Base-by-base conservation (phyloP, 2,329 filamentous ascomycete species). In the Emmonsiellopsis sp. region DNA sequence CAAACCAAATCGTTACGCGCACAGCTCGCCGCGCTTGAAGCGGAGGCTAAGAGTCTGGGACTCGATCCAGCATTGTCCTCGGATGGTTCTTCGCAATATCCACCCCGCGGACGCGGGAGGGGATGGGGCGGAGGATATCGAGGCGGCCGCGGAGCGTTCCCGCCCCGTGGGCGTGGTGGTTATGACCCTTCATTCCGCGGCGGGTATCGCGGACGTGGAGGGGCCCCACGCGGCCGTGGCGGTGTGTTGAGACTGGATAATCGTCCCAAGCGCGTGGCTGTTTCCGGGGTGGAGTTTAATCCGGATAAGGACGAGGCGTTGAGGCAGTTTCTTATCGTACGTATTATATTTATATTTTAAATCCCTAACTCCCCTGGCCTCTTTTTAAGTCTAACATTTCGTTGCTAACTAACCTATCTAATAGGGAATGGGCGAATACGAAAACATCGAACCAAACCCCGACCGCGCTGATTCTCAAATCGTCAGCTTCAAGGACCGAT, bases 191-290 rank as follows among this genome's bases (percentile, higher is more conserved):
- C 66, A 9, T 73, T 62, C 49, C 63, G 65, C 49, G 69, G 69
- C 46, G 63, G 63, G 45, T 72, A 67, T 60, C 71, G 73, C 45
- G 76, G 75, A 2, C 71, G 72, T 49, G 71, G 71, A 50, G 65
- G 61, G 6, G 65, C 64, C 36, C 61, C 63, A 45, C 60, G 57
- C 37, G 66, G 70, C 14, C 73, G 73, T 31, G 74, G 77, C 34
- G 75, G 74, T 52, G 78, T 81, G 13, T 74, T 77, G 60, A 72
- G 79, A 57, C 70, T 84, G 5, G 81, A 84, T 61, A 83, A 83
- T 58, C 71, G 81, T 31, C 78, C 81, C 3, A 76, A 74, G 58
- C 73, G 76, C 49, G 70, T 84, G 44, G 73, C 73, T 21, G 70
- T 83, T 27, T 69, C 71, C 5, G 77, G 72, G 6, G 72, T 78